Percentiles rank a stretch among this genome's conserved stretches.
These are phyloP conservation scores for Lepraria neglecta DNA, from an alignment of 495 filamentous ascomycete genomes.

Conservation along the genomic window DNA sequence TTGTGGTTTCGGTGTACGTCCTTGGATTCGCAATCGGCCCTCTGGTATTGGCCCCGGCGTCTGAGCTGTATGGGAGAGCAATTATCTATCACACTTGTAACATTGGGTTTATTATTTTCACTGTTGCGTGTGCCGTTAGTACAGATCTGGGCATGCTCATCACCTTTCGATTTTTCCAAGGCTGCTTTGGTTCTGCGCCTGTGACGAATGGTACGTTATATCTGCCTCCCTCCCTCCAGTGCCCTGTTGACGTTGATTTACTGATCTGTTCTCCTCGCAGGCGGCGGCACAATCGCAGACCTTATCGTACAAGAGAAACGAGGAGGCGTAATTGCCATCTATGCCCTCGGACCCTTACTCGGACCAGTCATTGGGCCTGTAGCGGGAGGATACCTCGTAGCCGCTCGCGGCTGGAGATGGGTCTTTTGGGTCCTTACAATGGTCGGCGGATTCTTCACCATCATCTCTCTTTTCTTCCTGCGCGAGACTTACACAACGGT, in stretches of 20 bases:
- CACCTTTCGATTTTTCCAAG: slow-evolving; percentile 45
- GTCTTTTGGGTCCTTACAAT: slow-evolving; percentile 46
- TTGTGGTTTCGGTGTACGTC: slow-evolving; percentile 35
- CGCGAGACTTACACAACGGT: slow-evolving; percentile 4
- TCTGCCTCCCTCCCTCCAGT: too few species aligned
- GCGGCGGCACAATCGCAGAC: slow-evolving; percentile 48
- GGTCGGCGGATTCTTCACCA: slow-evolving; percentile 27
- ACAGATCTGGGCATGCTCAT: slow-evolving; percentile 42
- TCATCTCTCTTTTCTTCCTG: background rate
- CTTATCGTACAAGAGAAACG: slow-evolving; percentile 41
- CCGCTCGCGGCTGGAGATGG: slow-evolving; percentile 40
- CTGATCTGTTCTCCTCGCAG: too few species aligned
- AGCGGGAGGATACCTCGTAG: slow-evolving; percentile 41
- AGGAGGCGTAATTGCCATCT: slow-evolving; percentile 45
- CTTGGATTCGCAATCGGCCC: slow-evolving; percentile 50
- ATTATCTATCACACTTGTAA: slow-evolving; percentile 43
- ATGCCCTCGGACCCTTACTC: slow-evolving; percentile 37
- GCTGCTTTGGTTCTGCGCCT: slow-evolving; percentile 37
- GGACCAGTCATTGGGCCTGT: slow-evolving; percentile 36
- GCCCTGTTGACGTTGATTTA: too few species aligned
- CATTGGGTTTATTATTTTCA: slow-evolving; percentile 42
- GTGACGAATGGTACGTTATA: slow-evolving; percentile 35
- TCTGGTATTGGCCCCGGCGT: slow-evolving; percentile 50
- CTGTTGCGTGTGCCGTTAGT: slow-evolving; percentile 40
- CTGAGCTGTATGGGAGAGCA: slow-evolving; percentile 53